Percentiles rank a stretch among this genome's conserved stretches.
phyloP scores from a whole-genome alignment of 2,329 filamentous ascomycete species.

The Alternaria longipes region DNA sequence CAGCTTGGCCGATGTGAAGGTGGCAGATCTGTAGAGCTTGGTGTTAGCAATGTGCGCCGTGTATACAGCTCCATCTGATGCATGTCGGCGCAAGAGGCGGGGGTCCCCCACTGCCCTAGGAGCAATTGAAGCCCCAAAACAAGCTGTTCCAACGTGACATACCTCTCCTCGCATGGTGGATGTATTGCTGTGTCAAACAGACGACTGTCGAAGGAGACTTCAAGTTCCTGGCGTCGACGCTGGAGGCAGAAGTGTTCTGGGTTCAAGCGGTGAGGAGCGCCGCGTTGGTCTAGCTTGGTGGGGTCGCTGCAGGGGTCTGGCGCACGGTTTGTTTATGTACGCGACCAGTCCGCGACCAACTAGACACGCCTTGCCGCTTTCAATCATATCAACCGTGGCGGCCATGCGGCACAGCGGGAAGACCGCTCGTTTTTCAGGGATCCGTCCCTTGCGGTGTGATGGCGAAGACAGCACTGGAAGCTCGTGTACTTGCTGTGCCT shows the following conservation, averaged over 20 bases:
- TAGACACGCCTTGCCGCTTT: constrained; percentile 17
- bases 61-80: constrained; percentile 5
- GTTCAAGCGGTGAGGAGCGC: constrained; percentile 28
- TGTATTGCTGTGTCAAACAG: constrained; percentile 48
- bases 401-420: constrained; percentile 6
- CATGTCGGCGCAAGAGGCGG: constrained; percentile 16
- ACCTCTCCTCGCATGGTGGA: constrained; percentile 55
- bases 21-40: constrained; percentile 65
- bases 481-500: background rate
- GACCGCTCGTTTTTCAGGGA: constrained; percentile 5
- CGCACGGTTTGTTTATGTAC: constrained; percentile 21
- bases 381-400: constrained; percentile 1
- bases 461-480: background rate
- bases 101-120: constrained; percentile 1
- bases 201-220: constrained; percentile 38
- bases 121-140: background rate
- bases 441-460: constrained; percentile 1
- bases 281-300: constrained; percentile 33
- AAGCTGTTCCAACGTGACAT: constrained; percentile 28
- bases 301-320: constrained; percentile 28
- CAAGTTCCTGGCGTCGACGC: constrained; percentile 19
- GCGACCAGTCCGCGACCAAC: constrained; percentile 24
- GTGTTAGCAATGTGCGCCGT: constrained; percentile 23
- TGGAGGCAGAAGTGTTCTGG: constrained; percentile 25
- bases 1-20: constrained; percentile 75